Evolutionary conservation across 2,329 filamentous ascomycete genomes (phyloP), one percentile per base, ranked within the genome.

Genomic region (Fusarium bulbicola): DNA sequence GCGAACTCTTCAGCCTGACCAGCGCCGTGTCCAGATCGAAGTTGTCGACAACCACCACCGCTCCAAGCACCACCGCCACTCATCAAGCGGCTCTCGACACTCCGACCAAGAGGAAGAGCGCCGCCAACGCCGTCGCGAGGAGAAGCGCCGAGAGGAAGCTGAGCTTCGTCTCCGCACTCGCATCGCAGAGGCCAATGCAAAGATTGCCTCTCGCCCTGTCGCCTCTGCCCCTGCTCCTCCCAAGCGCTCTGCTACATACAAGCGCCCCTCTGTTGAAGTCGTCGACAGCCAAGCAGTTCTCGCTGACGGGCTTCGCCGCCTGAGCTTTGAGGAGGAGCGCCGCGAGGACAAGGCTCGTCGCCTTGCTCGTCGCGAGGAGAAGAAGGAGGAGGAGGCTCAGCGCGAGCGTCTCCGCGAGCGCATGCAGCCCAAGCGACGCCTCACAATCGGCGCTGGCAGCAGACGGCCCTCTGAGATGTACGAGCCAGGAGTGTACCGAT

Each of bases 161-260:
- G 75, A 77, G 54, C 68, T 79, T 11, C 79, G 79, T 39, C 72
- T 81, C 6, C 77, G 77, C 36, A 69, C 75, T 14, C 80, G 81
- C 72, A 85, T 86, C 61, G 80, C 79, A 14, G 79, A 79, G 62
- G 82, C 83, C 61, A 86, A 86, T 59, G 80, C 80, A 37, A 81
- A 82, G 63, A 86, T 86, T 59, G 78, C 81, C 63, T 79, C 74
- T 66, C 83, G 85, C 15, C 77, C 79, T 24, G 68, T 79, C 12
- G 79, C 82, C 20, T 80, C 80, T 46, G 70, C 76, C 15, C 72
- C 77, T 10, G 70, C 78, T 13, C 36, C 71, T 9, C 74, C 76
- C 13, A 65, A 70, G 42, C 75, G 76, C 59, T 64, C 74, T 43
- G 64, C 78, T 30, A 74, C 78, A 40, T 72, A 74, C 70, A 60